phyloP scores from a whole-genome alignment of 1,284 basidiomycete species.

The Cryptococcus sp. region DNA sequence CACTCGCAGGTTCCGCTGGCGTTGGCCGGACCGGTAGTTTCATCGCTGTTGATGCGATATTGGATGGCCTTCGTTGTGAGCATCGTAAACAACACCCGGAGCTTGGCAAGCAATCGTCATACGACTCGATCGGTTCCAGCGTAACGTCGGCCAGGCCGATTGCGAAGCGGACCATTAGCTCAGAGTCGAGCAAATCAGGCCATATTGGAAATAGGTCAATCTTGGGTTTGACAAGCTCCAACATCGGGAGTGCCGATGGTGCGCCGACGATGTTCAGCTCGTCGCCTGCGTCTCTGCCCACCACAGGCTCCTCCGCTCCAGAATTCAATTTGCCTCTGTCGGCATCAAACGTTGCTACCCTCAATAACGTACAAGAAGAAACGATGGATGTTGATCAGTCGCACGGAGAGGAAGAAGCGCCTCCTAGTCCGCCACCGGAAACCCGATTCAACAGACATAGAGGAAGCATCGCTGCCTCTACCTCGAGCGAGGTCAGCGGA shows the following conservation, averaged over 20 bases:
- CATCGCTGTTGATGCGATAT: constrained; percentile 81
- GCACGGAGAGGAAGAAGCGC: neutral
- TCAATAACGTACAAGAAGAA: constrained; percentile 1
- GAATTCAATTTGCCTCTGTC: neutral
- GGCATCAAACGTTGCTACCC: neutral
- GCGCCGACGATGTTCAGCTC: no score
- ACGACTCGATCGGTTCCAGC: neutral
- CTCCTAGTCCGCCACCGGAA: neutral
- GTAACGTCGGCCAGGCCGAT: no score
- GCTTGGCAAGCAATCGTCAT: neutral
- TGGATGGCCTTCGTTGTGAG: constrained; percentile 74
- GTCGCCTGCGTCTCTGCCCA: neutral
- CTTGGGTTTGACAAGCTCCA: no score
- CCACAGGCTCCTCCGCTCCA: neutral
- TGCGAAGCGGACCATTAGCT: no score
- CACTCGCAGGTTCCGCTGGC: constrained; percentile 76
- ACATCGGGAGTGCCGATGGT: no score
- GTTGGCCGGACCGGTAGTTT: constrained; percentile 90
- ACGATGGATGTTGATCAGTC: constrained; percentile 17
- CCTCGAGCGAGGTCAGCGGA: constrained; percentile 16
- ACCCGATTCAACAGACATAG: constrained; percentile 18
- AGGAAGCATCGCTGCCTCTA: constrained; percentile 12
- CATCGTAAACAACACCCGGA: constrained; percentile 3
- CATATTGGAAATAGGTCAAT: no score
- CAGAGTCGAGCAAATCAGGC: no score